phyloP scores from a whole-genome alignment of 345 rosid species.

The Gossypium mustelinum region DNA sequence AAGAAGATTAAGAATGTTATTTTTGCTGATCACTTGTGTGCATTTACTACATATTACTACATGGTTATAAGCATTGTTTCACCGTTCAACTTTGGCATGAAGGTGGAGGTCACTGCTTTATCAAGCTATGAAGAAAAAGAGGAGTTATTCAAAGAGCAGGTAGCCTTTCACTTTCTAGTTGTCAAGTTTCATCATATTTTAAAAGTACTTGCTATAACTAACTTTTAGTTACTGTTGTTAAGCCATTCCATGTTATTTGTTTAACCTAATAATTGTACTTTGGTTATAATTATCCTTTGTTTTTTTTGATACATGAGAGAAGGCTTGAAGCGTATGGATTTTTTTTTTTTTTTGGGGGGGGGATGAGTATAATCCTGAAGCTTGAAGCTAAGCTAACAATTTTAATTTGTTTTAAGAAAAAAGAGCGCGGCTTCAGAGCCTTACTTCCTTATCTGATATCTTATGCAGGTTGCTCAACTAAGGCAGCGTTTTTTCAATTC shows the following conservation, averaged over 20 bases:
- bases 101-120: slow-evolving; percentile 84
- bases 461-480: slow-evolving; percentile 59
- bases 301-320: background rate
- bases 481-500: slow-evolving; percentile 76
- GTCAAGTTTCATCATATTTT: slow-evolving; percentile 6
- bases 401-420: background rate
- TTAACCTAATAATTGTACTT: background rate
- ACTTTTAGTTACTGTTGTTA: background rate
- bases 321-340: background rate
- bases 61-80: slow-evolving; percentile 5
- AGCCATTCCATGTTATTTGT: background rate
- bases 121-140: slow-evolving; percentile 75
- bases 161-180: slow-evolving; percentile 16
- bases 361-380: background rate
- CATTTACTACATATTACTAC: background rate
- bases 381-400: background rate
- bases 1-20: slow-evolving; percentile 18
- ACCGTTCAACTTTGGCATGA: slow-evolving; percentile 18
- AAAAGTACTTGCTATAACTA: too few species aligned
- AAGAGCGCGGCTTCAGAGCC: background rate
- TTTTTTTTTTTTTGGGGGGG: too few species aligned
- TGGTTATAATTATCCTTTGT: background rate
- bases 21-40: background rate
- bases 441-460: slow-evolving; percentile 10
- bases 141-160: slow-evolving; percentile 73